phyloP scores from a whole-genome alignment of 1,284 basidiomycete species.

The Sanghuangporus weigelae region DNA sequence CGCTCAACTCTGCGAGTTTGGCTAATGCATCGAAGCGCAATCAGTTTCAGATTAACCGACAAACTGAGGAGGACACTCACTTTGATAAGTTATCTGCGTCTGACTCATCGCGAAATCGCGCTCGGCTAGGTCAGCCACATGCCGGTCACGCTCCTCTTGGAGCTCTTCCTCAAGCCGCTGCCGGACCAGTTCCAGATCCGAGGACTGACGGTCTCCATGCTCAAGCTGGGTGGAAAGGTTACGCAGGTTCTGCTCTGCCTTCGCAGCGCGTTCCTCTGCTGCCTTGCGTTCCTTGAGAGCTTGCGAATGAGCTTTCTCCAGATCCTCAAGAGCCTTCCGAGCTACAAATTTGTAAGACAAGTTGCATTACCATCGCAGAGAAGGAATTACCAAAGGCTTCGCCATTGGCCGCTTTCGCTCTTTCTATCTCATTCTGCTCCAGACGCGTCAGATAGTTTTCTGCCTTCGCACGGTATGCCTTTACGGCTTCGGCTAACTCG shows the following conservation, averaged over 20 bases:
- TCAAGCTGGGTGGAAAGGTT: conserved; percentile 64
- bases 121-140: conserved; percentile 71
- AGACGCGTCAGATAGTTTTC: conserved; percentile 56
- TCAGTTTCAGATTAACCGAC: conserved; percentile 4
- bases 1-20: conserved; percentile 70
- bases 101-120: conserved; percentile 74
- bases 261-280: conserved; percentile 45
- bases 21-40: conserved; percentile 33
- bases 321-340: conserved; percentile 53
- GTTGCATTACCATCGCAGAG: not conserved
- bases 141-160: conserved; percentile 71
- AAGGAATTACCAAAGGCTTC: conserved; percentile 51
- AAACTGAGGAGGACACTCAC: conserved; percentile 30
- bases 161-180: conserved; percentile 66
- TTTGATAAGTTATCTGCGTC: conserved; percentile 80
- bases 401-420: conserved; percentile 57
- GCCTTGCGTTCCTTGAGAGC: conserved; percentile 49
- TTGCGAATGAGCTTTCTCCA: conserved; percentile 56
- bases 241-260: conserved; percentile 49
- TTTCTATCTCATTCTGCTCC: conserved; percentile 65
- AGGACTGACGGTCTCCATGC: conserved; percentile 62
- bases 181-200: conserved; percentile 58
- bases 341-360: conserved; percentile 32
- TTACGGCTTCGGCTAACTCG: conserved; percentile 61
- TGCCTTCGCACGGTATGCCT: conserved; percentile 62